phyloP scores from a whole-genome alignment of 495 filamentous ascomycete species.

The Parmelia sp. region DNA sequence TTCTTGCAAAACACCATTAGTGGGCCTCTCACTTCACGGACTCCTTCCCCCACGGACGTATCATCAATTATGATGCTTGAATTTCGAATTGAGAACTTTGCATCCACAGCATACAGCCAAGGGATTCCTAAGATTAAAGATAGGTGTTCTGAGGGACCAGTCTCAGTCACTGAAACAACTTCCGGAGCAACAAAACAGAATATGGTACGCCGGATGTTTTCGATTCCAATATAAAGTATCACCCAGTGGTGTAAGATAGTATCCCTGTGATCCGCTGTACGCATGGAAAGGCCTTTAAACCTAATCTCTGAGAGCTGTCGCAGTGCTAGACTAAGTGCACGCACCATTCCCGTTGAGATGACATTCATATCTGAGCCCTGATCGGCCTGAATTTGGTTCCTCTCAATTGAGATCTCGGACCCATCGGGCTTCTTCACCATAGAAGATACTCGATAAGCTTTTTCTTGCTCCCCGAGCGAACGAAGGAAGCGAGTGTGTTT shows the following conservation, averaged over 20 bases:
- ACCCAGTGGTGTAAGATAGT: too few relatives aligned
- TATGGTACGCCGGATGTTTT: too few relatives aligned
- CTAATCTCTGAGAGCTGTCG: neutral
- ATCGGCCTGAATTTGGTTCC: neutral
- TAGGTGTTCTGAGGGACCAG: neutral
- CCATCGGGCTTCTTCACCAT: too few relatives aligned
- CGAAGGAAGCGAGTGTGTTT: too few relatives aligned
- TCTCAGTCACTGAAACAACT: neutral
- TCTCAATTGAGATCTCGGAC: too few relatives aligned
- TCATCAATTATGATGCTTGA: neutral
- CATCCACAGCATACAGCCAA: neutral
- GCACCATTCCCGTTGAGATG: neutral
- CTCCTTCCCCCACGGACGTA: neutral
- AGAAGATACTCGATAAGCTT: too few relatives aligned
- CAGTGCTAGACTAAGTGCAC: neutral
- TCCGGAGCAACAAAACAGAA: neutral
- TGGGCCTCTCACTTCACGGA: neutral
- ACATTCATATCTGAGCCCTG: conserved; percentile 1
- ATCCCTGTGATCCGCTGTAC: neutral
- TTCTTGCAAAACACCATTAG: too few relatives aligned
- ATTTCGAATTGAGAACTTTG: neutral
- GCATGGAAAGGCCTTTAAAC: neutral
- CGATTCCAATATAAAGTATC: too few relatives aligned
- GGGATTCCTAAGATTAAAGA: neutral
- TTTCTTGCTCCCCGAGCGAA: too few relatives aligned